Evolutionary conservation across 495 filamentous ascomycete species (phyloP), one percentile per base, ranked within the genome.

Genomic region (Penicillium arizonense): DNA sequence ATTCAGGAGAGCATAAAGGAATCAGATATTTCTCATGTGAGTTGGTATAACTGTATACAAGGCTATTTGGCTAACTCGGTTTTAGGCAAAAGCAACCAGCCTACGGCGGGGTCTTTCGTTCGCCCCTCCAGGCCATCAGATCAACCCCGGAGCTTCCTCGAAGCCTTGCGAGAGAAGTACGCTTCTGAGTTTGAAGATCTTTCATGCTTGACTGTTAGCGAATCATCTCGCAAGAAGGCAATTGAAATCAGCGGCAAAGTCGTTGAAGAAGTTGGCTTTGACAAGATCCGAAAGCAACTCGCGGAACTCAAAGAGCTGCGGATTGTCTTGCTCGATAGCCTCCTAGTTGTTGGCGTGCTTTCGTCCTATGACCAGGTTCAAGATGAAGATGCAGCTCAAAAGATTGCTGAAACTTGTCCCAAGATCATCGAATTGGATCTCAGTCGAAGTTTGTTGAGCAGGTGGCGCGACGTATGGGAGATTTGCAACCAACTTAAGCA

Each of bases 251-350:
- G 87, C 42, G 84, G 85, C 14, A 98, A 98, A 67, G 80, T 94
- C 21, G 91, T 88, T 18, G 89, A 98, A 71, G 95, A 97, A 73
- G 82, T 98, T 20, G 94, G 94, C 38, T 97, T 97, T 64, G 92
- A 95, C 47, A 96, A 96, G 76, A 91, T 96, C 56, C 78, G 87
- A 23, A 80, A 80, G 53, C 81, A 92, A 70, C 84, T 91, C 47
- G 86, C 89, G 2, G 79, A 88, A 64, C 75, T 97, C 20, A 71
- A 84, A 41, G 87, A 92, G 61, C 76, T 97, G 52, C 83, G 78
- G 50, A 84, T 91, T 53, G 87, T 96, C 36, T 73, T 97, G 13
- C 77, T 98, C 4, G 91, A 97, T 72, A 85, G 86, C 2, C 61
- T 88, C 52, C 71, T 75, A 30, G 82, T 97, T 38, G 73, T 68